These are phyloP conservation scores for Stachybotrys chlorohalonatus DNA, from an alignment of 2,329 filamentous ascomycete species.

Conservation along the genomic window DNA sequence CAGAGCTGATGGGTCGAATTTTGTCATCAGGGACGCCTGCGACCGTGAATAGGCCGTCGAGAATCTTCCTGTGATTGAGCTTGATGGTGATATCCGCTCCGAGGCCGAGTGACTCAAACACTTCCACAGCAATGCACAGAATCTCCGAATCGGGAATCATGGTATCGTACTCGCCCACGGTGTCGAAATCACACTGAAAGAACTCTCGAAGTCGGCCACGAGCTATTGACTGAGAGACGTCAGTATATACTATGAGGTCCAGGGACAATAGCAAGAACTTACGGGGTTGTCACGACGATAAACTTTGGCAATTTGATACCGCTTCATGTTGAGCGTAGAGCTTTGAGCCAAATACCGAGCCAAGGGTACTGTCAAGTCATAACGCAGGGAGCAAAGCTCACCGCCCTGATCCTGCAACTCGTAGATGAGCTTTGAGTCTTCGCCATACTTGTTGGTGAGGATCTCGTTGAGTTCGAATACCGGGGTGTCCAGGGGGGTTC, in stretches of 20 bases:
- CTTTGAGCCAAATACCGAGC: slow-evolving; percentile 94
- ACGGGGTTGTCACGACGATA: slow-evolving; percentile 33
- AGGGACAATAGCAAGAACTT: not conserved
- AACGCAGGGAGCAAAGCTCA: slow-evolving; percentile 65
- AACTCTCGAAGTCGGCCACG: slow-evolving; percentile 94
- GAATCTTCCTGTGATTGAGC: slow-evolving; percentile 87
- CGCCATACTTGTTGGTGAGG: slow-evolving; percentile 81
- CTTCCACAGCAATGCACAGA: slow-evolving; percentile 72
- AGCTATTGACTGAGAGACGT: slow-evolving; percentile 47
- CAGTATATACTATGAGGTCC: not conserved
- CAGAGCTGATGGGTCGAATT: slow-evolving; percentile 81
- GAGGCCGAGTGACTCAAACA: slow-evolving; percentile 75
- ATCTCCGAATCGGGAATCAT: slow-evolving; percentile 94
- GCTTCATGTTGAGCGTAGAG: slow-evolving; percentile 74
- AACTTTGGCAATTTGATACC: slow-evolving; percentile 93
- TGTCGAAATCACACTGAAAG: slow-evolving; percentile 96
- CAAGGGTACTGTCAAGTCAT: slow-evolving; percentile 83
- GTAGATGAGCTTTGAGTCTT: slow-evolving; percentile 89
- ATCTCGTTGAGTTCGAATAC: slow-evolving; percentile 86
- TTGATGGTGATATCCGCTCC: slow-evolving; percentile 74
- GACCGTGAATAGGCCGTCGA: slow-evolving; percentile 87
- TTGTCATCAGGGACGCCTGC: slow-evolving; percentile 82
- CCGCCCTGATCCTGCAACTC: slow-evolving; percentile 81
- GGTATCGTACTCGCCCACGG: slow-evolving; percentile 77
- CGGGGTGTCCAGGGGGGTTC: slow-evolving; percentile 67